Conservation (phyloP, 257 asterid genomes). For the Avicennia marina region DNA sequence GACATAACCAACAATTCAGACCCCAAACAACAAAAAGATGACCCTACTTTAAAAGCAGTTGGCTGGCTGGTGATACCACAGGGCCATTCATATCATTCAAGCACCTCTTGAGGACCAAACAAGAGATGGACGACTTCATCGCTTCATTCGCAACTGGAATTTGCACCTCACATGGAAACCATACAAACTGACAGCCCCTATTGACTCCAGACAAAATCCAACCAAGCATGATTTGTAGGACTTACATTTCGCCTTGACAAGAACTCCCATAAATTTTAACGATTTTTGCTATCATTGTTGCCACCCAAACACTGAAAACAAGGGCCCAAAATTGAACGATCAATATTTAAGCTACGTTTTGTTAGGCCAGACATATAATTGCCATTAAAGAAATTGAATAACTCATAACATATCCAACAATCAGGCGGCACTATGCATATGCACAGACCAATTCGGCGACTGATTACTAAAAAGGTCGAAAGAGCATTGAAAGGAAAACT, state of each 20-base stretch:
- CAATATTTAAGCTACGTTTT: background rate
- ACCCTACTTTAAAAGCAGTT: too few species aligned
- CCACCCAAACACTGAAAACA: background rate
- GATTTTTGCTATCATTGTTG: constrained; percentile 11
- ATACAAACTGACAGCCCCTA: constrained; percentile 10
- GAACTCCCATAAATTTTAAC: constrained; percentile 27
- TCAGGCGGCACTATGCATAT: background rate
- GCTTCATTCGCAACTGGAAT: constrained; percentile 7
- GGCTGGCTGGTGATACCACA: constrained; percentile 12
- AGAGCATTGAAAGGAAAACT: background rate
- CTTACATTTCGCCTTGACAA: constrained; percentile 5
- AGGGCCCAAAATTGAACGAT: constrained; percentile 4
- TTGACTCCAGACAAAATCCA: constrained; percentile 21
- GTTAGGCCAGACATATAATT: background rate
- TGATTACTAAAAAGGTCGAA: background rate
- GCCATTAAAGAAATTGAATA: background rate
- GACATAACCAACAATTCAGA: constrained; percentile 14
- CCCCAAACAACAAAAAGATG: constrained; percentile 13
- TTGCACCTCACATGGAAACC: constrained; percentile 11
- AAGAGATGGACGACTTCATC: constrained; percentile 4
- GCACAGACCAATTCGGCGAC: background rate
- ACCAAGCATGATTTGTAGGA: constrained; percentile 11
- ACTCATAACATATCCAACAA: background rate
- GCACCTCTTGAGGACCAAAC: constrained; percentile 17
- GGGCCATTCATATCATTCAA: constrained; percentile 11